Base-by-base conservation (phyloP, 2,329 filamentous ascomycete species). In the Parasarocladium wereldwijsianum region DNA sequence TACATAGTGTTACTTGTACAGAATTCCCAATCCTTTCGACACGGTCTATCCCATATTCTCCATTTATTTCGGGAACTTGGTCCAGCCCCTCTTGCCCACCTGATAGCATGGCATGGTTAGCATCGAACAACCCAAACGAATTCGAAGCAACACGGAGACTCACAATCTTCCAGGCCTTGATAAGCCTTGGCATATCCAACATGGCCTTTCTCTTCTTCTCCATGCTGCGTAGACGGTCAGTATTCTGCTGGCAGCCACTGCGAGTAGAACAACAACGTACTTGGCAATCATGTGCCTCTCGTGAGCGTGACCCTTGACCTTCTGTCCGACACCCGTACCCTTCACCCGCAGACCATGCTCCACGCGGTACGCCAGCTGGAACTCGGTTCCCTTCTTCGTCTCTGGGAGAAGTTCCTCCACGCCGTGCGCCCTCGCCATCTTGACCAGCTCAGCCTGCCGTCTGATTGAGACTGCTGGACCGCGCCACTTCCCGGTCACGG, bases 291-390 rank as follows among this genome's bases (percentile, higher is more conserved):
- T 62, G 46, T 78, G 79, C 50, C 90, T 73, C 65, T 98, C 90
- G 73, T 86, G 82, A 44, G 74, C 67, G 57, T 94, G 87, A 54
- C 90, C 90, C 77, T 96, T 98, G 52, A 94, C 87, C 56, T 69
- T 76, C 58, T 94, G 76, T 34, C 85, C 87, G 41, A 84, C 75
- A 64, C 90, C 87, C 2, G 87, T 96, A 44, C 87, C 87, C 70
- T 86, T 87, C 34, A 94, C 80, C 38, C 76, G 67, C 52, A 93
- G 51, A 29, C 86, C 87, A 39, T 77, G 67, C 61, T 92, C 80
- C 34, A 84, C 70, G 34, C 82, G 64, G 51, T 74, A 70, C 45
- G 71, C 66, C 46, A 85, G 67, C 52, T 66, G 74, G 49, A 70
- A 67, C 41, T 75, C 77, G 3, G 76, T 77, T 43, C 75, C 74